Evolutionary conservation across 352 stramenopile species (phyloP), one percentile per base, ranked within the genome.

Genomic region (Phytophthora pluvialis): DNA sequence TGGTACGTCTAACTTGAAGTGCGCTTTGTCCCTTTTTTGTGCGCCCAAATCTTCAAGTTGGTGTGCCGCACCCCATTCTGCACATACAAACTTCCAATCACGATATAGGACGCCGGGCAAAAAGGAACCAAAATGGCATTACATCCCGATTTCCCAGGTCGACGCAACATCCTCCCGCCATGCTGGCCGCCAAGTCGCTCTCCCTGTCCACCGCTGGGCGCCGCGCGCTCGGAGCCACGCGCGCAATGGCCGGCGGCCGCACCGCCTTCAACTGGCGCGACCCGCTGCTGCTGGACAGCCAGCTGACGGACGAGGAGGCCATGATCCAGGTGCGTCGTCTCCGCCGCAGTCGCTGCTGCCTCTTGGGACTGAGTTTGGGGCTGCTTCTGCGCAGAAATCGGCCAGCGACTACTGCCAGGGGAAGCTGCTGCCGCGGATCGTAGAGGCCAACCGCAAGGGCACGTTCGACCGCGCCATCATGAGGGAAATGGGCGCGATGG

Each of bases 391-490:
- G 40, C 71, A 97, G 82, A 95, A 98, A 83, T 91, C 94, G 3
- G 89, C 95, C 31, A 88, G 90, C 33, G 79, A 89, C 39, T 99
- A 98, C 81, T 98, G 94, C 75, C 93, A 98, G 70, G 72, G 84
- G 46, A 94, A 98, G 67, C 81, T 99, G 18, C 67, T 98, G 67
- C 97, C 97, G 35, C 67, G 88, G 51, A 98, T 99, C 39, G 74
- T 99, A 11, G 61, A 98, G 51, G 94, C 93, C 11, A 99, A 99
- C 81, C 91, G 97, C 31, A 84, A 98, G 50, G 97, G 97, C 76
- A 87, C 78, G 47, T 98, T 99, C 57, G 92, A 99, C 70, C 84
- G 94, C 62, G 72, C 75, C 7, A 97, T 99, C 60, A 98, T 99
- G 91, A 86, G 85, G 47, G 90, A 98, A 76, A 96, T 98, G 82